Base-by-base conservation (phyloP, 2,329 filamentous ascomycete species). In the Fusarium globosum region DNA sequence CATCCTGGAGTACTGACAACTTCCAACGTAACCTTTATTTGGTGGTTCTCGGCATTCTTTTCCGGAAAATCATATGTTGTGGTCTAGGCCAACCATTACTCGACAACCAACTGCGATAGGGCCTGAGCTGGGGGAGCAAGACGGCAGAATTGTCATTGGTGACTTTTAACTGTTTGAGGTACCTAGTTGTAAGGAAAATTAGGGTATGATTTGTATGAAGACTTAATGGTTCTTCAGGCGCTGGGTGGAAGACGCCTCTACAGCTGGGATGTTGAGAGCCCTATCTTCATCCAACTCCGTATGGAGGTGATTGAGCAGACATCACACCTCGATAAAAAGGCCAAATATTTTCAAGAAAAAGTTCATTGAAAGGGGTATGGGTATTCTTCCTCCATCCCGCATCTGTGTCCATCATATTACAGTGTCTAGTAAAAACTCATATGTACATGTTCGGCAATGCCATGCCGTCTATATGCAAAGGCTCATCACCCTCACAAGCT, bases 291-390 rank as follows among this genome's bases (percentile, higher is more conserved):
- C 15, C n/a, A 12, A 16, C 41, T 48, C 45, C 30, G 16, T n/a
- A 35, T 14, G 30, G 15, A 18, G 30, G 33, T 36, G 18, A 5
- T 26, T 26, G 23, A 39, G 38, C n/a, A 28, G 51, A 39, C 23
- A 41, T 28, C 18, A 21, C 23, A 28, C 35, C 13, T 18, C 10
- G 3, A 39, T 39, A 13, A 28, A 21, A 18, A 13, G 18, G 21
- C 21, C n/a, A 38, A 3, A 38, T 30, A 13, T 30, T 30, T 36
- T 12, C 21, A 61, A 65, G 11, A 65, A 61, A 65, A 49, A 58
- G 12, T 74, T 65, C 48, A 74, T 74, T 72, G 63, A 74, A 74
- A 61, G 55, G 52, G 53, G 65, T 62, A 30, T 63, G 63, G 71
- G 57, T 72, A 74, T 71, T n/a, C 57, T 57, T 61, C 41, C 41